These are phyloP conservation scores for Setaria viridis DNA, from an alignment of 202 grass and related monocot genomes.

Conservation along the genomic window DNA sequence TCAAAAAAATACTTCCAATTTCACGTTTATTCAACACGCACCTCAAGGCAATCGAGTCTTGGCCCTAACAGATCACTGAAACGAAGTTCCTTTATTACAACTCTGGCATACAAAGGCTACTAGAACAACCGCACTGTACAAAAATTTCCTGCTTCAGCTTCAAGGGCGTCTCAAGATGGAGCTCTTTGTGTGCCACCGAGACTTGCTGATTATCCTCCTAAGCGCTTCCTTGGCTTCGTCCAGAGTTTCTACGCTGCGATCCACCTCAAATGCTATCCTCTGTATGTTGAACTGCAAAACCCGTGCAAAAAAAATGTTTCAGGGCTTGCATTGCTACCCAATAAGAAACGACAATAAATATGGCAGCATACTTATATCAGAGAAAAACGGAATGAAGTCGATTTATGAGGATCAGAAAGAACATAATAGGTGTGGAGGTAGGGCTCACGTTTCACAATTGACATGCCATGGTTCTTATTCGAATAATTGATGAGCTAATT, in stretches of 20 bases:
- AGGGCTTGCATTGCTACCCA: not conserved
- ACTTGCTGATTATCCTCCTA: slow-evolving; percentile 63
- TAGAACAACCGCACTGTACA: not conserved
- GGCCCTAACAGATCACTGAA: not conserved
- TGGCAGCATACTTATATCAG: not conserved
- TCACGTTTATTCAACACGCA: not conserved
- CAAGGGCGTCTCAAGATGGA: slow-evolving; percentile 11
- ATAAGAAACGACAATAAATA: not conserved
- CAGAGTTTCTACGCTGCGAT: slow-evolving; percentile 62
- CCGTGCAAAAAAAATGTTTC: not conserved
- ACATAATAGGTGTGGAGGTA: not conserved
- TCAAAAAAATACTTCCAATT: not conserved
- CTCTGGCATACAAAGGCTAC: not conserved
- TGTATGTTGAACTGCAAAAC: slow-evolving; percentile 70
- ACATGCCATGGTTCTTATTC: not conserved
- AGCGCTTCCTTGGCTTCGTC: slow-evolving; percentile 75
- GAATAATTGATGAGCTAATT: not conserved
- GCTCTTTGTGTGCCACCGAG: slow-evolving; percentile 41
- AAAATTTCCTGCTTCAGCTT: slow-evolving; percentile 23
- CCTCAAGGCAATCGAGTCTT: not conserved
- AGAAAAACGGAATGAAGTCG: not conserved
- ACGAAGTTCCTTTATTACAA: not conserved
- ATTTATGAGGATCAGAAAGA: not conserved
- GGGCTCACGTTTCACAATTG: not conserved
- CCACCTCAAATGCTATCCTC: slow-evolving; percentile 67